These are phyloP conservation scores for Podospora comata DNA, from an alignment of 495 filamentous ascomycete genomes.

Conservation along the genomic window DNA sequence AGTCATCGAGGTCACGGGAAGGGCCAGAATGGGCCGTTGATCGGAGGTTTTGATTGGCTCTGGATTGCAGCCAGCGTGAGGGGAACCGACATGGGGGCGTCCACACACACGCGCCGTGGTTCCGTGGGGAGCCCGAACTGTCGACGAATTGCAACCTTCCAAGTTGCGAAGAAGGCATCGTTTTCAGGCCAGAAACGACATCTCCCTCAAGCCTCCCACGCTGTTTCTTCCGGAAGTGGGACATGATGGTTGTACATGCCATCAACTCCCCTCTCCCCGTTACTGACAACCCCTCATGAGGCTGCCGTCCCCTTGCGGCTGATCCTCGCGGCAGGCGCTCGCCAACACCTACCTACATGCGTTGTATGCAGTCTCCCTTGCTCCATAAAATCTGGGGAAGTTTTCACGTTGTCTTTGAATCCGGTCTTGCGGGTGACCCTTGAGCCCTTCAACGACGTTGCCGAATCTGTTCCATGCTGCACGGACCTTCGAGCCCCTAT, in stretches of 20 bases:
- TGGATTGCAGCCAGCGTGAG: constrained; percentile 18
- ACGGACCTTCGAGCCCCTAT: neutral
- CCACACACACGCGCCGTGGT: constrained; percentile 22
- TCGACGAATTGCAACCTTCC: neutral
- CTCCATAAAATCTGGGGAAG: constrained; percentile 8
- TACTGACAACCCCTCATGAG: neutral
- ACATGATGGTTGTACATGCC: no score
- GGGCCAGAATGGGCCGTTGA: constrained; percentile 9
- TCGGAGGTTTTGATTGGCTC: constrained; percentile 1
- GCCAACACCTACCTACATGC: neutral
- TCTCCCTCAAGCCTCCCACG: neutral
- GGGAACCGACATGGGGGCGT: constrained; percentile 15
- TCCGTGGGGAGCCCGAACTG: constrained; percentile 15
- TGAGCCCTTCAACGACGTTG: neutral
- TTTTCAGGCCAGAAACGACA: neutral
- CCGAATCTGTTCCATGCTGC: neutral
- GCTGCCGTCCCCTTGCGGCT: neutral
- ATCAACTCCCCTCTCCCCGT: neutral
- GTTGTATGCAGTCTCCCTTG: neutral
- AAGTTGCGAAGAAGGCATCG: neutral
- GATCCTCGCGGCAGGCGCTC: neutral
- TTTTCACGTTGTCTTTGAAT: neutral
- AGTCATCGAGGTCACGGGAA: constrained; percentile 13
- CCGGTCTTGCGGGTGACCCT: neutral
- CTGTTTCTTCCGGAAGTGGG: no score